phyloP scores from a whole-genome alignment of 768 basidiomycete genomes.

The Udeniomyces megalosporus region DNA sequence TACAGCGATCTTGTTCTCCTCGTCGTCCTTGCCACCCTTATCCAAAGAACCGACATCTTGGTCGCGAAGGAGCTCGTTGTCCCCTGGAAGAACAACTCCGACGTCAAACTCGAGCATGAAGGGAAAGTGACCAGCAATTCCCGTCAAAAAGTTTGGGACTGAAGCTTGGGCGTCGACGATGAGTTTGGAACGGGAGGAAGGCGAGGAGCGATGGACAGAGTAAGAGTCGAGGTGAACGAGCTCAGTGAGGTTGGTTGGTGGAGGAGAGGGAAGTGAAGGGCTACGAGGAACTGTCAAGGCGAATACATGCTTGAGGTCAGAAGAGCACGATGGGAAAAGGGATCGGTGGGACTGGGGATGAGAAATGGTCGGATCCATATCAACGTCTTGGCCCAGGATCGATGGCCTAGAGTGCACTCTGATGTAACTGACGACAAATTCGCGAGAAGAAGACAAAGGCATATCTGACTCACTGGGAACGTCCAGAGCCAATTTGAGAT shows the following conservation, averaged over 20 bases:
- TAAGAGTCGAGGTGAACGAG: slow-evolving; percentile 17
- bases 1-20: background rate
- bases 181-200: background rate
- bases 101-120: slow-evolving; percentile 2
- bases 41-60: background rate
- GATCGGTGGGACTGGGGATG: background rate
- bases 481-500: no score
- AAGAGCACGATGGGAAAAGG: slow-evolving; percentile 5
- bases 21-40: background rate
- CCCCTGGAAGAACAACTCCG: background rate
- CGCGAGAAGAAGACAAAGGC: background rate
- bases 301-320: background rate
- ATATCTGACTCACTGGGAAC: no score
- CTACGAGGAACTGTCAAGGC: background rate
- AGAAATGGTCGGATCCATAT: no score
- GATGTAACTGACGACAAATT: no score
- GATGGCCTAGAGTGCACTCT: no score
- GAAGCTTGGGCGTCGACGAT: background rate
- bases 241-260: slow-evolving; percentile 14
- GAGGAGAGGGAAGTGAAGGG: slow-evolving; percentile 8
- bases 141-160: background rate
- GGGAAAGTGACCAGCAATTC: background rate
- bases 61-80: background rate
- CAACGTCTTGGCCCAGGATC: no score
- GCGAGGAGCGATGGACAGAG: background rate